A percentile compares a stretch with the other conserved stretches of the same genome.
Conservation (phyloP, 179 eudicot genomes). For the Beta lomatogona region DNA sequence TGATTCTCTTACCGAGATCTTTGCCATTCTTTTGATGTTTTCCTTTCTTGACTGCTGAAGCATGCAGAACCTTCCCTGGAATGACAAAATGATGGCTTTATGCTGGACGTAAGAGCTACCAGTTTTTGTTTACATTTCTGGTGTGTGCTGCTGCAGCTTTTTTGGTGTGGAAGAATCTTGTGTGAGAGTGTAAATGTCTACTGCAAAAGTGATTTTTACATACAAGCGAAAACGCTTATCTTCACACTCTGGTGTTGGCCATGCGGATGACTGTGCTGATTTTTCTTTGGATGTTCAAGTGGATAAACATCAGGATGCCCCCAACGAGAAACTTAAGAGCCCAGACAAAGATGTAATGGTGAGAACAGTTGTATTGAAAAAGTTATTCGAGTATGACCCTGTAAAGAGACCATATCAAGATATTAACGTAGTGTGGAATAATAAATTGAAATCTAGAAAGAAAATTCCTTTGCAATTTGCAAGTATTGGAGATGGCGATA, state of each 20-base stretch:
- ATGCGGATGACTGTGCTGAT: slow-evolving; percentile 32
- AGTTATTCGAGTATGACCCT: neutral
- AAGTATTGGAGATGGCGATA: too few relatives aligned
- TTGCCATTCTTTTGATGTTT: slow-evolving; percentile 21
- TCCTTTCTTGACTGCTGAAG: slow-evolving; percentile 5
- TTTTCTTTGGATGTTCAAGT: slow-evolving; percentile 27
- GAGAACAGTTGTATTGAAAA: slow-evolving; percentile 27
- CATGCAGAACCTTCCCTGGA: slow-evolving; percentile 20
- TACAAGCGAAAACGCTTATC: slow-evolving; percentile 63
- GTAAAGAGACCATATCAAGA: neutral
- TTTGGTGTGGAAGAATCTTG: slow-evolving; percentile 13
- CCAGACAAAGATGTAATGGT: slow-evolving; percentile 39
- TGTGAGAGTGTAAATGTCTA: slow-evolving; percentile 35
- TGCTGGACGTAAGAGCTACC: slow-evolving; percentile 15
- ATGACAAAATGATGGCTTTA: neutral
- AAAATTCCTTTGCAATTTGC: neutral
- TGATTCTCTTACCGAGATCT: neutral
- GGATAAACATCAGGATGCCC: slow-evolving; percentile 30
- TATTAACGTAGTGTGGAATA: neutral
- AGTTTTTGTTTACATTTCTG: neutral
- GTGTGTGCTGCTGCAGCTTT: slow-evolving; percentile 15
- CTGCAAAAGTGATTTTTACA: slow-evolving; percentile 47
- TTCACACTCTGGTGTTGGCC: slow-evolving; percentile 37
- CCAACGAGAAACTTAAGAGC: slow-evolving; percentile 23
- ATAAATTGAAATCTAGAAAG: neutral